Conservation (phyloP, 106 monocot species). For the Ottelia alismoides region DNA sequence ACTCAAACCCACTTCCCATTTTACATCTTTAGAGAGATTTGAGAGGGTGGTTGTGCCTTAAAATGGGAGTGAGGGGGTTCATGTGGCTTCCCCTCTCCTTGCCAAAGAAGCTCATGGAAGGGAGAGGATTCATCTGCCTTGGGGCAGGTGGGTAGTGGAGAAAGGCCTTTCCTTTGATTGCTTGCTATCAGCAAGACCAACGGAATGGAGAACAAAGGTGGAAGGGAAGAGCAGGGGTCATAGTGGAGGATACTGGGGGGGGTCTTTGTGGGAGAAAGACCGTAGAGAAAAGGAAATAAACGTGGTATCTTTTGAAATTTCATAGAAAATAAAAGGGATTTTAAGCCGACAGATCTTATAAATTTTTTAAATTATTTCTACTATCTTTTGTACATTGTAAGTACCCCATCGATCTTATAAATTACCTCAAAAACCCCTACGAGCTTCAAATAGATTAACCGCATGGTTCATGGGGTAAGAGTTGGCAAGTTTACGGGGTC, state of each 20-base stretch:
- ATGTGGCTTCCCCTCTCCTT: neutral
- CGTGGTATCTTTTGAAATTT: too few relatives aligned
- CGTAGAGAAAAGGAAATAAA: neutral
- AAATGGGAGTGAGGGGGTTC: neutral
- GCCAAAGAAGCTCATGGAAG: neutral
- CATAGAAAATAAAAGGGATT: neutral
- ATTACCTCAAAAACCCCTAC: too few relatives aligned
- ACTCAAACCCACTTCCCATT: slow-evolving; percentile 29
- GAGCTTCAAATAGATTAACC: too few relatives aligned
- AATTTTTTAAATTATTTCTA: too few relatives aligned
- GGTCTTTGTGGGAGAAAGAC: neutral
- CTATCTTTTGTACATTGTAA: too few relatives aligned
- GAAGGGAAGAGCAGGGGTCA: neutral
- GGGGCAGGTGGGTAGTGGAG: neutral
- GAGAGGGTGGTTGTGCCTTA: neutral
- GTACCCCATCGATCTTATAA: too few relatives aligned
- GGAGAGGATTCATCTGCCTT: neutral
- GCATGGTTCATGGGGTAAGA: too few relatives aligned
- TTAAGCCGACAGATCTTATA: too few relatives aligned
- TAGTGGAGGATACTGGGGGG: neutral
- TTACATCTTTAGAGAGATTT: neutral
- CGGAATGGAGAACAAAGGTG: too few relatives aligned
- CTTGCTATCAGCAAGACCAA: neutral
- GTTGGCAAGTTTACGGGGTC: too few relatives aligned
- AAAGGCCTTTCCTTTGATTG: neutral